phyloP scores from a whole-genome alignment of 345 rosid genomes.

The Populus nigra region DNA sequence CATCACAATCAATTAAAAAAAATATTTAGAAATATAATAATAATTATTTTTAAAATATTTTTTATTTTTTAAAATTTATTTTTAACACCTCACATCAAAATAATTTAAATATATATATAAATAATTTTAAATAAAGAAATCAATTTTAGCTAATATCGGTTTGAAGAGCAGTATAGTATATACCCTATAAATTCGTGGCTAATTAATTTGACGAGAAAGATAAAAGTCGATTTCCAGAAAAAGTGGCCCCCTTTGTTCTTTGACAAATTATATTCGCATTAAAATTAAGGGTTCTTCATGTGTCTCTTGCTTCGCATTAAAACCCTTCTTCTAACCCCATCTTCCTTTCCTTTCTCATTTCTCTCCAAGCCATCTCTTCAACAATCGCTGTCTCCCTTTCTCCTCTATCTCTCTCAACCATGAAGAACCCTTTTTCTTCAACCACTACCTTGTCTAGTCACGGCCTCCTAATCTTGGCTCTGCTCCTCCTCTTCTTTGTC shows the following conservation, averaged over 20 bases:
- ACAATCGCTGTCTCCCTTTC: background rate
- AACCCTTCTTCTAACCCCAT: conserved; percentile 9
- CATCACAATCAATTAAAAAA: too few relatives aligned
- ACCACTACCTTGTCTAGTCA: background rate
- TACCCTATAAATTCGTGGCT: conserved; percentile 24
- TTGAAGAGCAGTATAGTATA: too few relatives aligned
- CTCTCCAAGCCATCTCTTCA: background rate
- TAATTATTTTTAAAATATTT: too few relatives aligned
- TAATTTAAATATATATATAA: too few relatives aligned
- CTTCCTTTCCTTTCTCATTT: background rate
- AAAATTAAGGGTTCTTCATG: conserved; percentile 27
- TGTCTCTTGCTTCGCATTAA: conserved; percentile 40
- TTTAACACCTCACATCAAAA: too few relatives aligned
- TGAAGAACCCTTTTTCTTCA: conserved; percentile 11
- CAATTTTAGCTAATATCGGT: too few relatives aligned
- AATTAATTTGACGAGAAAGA: conserved; percentile 21
- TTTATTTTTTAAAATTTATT: too few relatives aligned
- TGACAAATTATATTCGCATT: conserved; percentile 8
- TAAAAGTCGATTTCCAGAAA: background rate
- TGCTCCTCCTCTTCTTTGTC: conserved; percentile 2
- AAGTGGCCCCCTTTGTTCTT: conserved; percentile 1
- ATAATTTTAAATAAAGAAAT: too few relatives aligned
- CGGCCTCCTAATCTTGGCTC: background rate
- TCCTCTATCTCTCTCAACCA: background rate
- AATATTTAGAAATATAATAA: too few relatives aligned